A percentile compares a stretch with the other conserved stretches of the same genome.
Evolutionary conservation across 2,329 filamentous ascomycete species (phyloP).

Genomic region (Paraphoma chrysanthemicola): DNA sequence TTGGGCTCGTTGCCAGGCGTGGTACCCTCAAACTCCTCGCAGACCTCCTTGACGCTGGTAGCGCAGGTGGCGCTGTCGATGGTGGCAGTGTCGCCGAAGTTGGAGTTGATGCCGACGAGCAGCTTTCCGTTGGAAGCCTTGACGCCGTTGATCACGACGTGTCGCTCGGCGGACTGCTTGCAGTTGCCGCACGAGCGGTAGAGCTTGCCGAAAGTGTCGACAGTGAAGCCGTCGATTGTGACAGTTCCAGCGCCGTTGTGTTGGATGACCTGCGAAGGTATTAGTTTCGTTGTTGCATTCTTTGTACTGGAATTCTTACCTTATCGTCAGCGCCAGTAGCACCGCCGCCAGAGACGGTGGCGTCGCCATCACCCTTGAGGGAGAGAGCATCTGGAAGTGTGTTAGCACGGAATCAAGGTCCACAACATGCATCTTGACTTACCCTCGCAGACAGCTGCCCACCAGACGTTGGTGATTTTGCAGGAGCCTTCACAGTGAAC

Average conservation of each 20-base stretch:
- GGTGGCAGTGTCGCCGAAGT: conserved; percentile 59
- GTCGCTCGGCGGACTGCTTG: conserved; percentile 56
- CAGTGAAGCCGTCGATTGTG: conserved; percentile 46
- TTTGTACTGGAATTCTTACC: conserved; percentile 22
- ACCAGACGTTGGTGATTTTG: conserved; percentile 57
- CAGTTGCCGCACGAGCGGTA: conserved; percentile 58
- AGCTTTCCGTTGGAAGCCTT: conserved; percentile 52
- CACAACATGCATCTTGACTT: background rate
- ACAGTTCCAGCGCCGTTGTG: conserved; percentile 53
- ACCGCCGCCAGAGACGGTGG: conserved; percentile 51
- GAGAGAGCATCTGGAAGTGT: conserved; percentile 40
- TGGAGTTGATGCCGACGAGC: conserved; percentile 59
- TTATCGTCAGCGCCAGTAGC: conserved; percentile 50
- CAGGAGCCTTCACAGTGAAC: conserved; percentile 50
- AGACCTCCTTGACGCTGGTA: conserved; percentile 40
- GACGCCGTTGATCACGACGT: conserved; percentile 55
- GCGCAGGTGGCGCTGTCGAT: conserved; percentile 45
- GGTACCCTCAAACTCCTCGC: conserved; percentile 45
- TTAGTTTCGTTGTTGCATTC: too few relatives aligned
- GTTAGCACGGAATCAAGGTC: background rate
- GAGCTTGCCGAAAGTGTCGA: conserved; percentile 49
- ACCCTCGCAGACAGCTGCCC: conserved; percentile 51
- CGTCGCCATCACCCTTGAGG: conserved; percentile 46
- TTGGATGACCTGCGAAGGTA: conserved; percentile 32
- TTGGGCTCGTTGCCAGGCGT: conserved; percentile 37